Conservation (phyloP, 2,329 filamentous ascomycete species). For the Monosporascus sp. region DNA sequence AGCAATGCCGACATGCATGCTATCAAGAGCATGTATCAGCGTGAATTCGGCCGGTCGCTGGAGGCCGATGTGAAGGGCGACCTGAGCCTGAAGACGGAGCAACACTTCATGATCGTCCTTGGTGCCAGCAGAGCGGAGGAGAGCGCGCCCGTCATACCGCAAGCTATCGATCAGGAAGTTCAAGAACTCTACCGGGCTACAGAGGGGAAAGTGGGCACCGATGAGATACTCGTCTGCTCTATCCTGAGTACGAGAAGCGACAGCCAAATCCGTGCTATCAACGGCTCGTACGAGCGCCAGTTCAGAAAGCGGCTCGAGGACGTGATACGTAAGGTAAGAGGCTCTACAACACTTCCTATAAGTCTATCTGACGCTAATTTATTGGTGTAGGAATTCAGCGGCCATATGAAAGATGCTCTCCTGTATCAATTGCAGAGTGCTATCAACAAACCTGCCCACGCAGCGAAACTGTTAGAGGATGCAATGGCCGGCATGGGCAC, state of each 20-base stretch:
- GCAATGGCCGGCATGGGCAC: conserved; percentile 85
- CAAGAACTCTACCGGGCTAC: conserved; percentile 72
- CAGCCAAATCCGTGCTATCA: conserved; percentile 78
- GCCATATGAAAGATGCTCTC: conserved; percentile 86
- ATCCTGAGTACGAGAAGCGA: conserved; percentile 74
- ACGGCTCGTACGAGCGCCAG: conserved; percentile 65
- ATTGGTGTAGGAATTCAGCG: conserved; percentile 64
- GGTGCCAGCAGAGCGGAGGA: conserved; percentile 73
- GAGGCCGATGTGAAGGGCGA: conserved; percentile 72
- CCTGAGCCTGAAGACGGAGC: conserved; percentile 78
- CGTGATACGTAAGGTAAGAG: conserved; percentile 62
- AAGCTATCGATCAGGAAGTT: conserved; percentile 70
- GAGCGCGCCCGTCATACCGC: conserved; percentile 64
- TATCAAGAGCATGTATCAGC: conserved; percentile 75
- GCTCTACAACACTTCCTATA: background rate
- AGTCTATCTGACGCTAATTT: conserved; percentile 1
- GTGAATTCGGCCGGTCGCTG: conserved; percentile 60
- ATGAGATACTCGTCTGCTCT: conserved; percentile 71
- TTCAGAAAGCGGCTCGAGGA: conserved; percentile 67
- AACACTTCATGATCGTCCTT: conserved; percentile 79
- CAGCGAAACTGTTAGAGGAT: conserved; percentile 77
- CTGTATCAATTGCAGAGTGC: conserved; percentile 74
- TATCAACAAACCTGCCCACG: conserved; percentile 75
- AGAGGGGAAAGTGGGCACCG: conserved; percentile 66
- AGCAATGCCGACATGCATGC: conserved; percentile 83